Conservation (phyloP, 106 monocot species). For the Posidonia australis region DNA sequence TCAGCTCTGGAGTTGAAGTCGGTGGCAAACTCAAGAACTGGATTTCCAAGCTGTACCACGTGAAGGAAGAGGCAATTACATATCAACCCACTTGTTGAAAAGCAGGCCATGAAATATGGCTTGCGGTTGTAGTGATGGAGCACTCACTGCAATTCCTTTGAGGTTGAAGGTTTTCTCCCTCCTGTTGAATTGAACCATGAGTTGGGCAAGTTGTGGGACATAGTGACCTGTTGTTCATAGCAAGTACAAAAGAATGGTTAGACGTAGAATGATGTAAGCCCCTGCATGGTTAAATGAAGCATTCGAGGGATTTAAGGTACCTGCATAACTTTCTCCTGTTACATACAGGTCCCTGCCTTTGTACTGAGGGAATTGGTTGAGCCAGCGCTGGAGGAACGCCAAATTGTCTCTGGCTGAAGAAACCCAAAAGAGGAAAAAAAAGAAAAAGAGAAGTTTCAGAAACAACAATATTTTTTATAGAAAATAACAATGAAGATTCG, state of each 20-base stretch:
- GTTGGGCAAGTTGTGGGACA: slow-evolving; percentile 81
- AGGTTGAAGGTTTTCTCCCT: slow-evolving; percentile 61
- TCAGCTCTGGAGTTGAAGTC: slow-evolving; percentile 97
- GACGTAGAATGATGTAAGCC: background rate
- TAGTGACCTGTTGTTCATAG: slow-evolving; percentile 65
- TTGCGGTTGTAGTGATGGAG: background rate
- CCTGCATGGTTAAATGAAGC: background rate
- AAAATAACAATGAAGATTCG: background rate
- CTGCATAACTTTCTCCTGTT: slow-evolving; percentile 93
- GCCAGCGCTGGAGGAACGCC: slow-evolving; percentile 62
- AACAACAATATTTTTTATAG: background rate
- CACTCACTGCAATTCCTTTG: slow-evolving; percentile 75
- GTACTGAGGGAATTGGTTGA: slow-evolving; percentile 69
- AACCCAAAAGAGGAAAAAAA: background rate
- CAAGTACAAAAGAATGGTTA: slow-evolving; percentile 1
- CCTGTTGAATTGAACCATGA: slow-evolving; percentile 76
- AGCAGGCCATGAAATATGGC: background rate
- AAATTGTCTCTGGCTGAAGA: slow-evolving; percentile 75
- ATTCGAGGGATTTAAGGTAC: slow-evolving; percentile 11
- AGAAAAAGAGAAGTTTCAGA: background rate
- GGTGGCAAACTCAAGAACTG: slow-evolving; percentile 84
- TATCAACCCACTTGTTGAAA: background rate
- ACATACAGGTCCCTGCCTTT: slow-evolving; percentile 72
- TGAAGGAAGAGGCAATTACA: background rate
- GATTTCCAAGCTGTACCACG: slow-evolving; percentile 64